Conservation (phyloP, 345 rosid species). For the Mallotus nudiflorus region DNA sequence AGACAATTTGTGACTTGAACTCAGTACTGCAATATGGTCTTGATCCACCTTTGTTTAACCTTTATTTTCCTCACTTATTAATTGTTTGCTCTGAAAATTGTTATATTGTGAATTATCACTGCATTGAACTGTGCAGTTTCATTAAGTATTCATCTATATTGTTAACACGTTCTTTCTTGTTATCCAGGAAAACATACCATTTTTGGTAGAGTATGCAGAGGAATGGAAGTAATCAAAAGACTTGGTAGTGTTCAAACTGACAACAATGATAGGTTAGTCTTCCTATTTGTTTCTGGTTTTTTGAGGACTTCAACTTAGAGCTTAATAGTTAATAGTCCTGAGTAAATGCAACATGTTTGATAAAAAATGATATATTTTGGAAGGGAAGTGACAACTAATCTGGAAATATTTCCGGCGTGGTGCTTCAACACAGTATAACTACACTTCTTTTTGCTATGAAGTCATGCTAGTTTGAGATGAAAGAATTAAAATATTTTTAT, state of each 20-base stretch:
- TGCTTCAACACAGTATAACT: no score
- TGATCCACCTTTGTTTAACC: not conserved
- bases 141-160: not conserved
- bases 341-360: not conserved
- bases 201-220: conserved; percentile 87
- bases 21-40: not conserved
- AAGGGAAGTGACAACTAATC: not conserved
- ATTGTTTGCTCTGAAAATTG: not conserved
- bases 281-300: not conserved
- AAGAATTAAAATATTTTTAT: not conserved
- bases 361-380: not conserved
- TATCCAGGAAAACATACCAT: conserved; percentile 83
- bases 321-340: no score
- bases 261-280: conserved; percentile 75
- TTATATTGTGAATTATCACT: not conserved
- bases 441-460: no score
- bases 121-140: not conserved
- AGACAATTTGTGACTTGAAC: not conserved
- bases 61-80: not conserved
- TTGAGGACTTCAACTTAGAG: not conserved
- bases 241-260: conserved; percentile 96
- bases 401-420: not conserved
- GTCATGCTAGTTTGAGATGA: no score
- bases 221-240: conserved; percentile 95
- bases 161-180: not conserved